Base-by-base conservation (phyloP, 2,329 filamentous ascomycete species). In the Phyllosticta citriasiana region DNA sequence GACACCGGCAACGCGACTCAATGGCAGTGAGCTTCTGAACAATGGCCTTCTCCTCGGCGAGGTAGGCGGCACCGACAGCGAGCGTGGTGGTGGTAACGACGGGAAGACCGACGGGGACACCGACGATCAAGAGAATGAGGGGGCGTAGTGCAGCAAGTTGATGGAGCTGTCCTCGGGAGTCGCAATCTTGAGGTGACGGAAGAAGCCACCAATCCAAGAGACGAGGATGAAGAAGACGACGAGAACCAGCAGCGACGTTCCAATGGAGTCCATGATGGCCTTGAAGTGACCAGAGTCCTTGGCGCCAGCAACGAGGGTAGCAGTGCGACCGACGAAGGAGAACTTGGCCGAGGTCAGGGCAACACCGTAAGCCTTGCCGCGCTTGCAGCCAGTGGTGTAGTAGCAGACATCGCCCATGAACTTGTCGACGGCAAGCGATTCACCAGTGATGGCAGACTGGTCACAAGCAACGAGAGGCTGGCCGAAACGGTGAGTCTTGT, bases 351-450 rank as follows among this genome's bases (percentile, higher is more conserved):
- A 84, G 66, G 85, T 83, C 63, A 82, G 82, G 70, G 85, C 82
- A 65, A 91, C 80, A 69, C 80, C 85, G 74, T 87, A 90, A 63
- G 86, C 84, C 78, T 89, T 89, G 70, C 88, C 87, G 72, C 88
- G 87, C 82, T 90, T 91, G 81, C 88, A 90, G 69, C 88, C 87
- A 65, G 88, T 90, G 64, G 88, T 90, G 79, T 90, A 90, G 81
- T 88, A 90, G 71, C 87, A 81, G 64, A 82, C 78, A 70, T 90
- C 88, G 64, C 86, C 85, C 84, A 91, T 88, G 78, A 88, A 88
- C 77, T 88, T 88, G 76, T 88, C 86, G 65, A 90, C 88, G 66
- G 88, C 88, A 66, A 90, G 84, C 64, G 88, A 91, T 76, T 90
- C 88, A 77, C 88, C 88, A 68, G 88, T 90, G 76, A 91, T 90